These are phyloP conservation scores for Aspergillus felis DNA, from an alignment of 2,329 filamentous ascomycete genomes.

Conservation along the genomic window DNA sequence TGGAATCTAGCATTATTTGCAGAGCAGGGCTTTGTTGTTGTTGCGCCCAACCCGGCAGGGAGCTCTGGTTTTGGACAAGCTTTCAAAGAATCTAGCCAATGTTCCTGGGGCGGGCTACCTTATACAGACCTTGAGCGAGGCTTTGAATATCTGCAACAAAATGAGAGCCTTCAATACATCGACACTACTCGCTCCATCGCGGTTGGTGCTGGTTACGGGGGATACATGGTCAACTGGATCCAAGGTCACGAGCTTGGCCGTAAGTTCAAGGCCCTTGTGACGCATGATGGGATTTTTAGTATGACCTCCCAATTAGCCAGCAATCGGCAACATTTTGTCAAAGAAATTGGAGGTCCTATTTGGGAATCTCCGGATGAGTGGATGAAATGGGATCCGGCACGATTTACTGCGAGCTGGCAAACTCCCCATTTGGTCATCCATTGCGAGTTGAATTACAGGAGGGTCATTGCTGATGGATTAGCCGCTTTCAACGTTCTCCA, in stretches of 20 bases:
- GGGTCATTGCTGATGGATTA: not conserved
- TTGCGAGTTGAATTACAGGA: not conserved
- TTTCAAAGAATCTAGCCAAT: not conserved
- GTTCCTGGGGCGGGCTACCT: not conserved
- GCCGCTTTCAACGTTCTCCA: not conserved
- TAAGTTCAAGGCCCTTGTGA: not conserved
- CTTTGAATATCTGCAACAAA: not conserved
- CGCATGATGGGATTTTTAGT: not conserved
- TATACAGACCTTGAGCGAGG: not conserved
- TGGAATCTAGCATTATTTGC: not conserved
- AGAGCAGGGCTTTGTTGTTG: constrained; percentile 1
- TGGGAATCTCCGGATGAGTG: not conserved
- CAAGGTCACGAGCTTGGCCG: constrained; percentile 1
- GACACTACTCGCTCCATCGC: not conserved
- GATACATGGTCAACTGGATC: constrained; percentile 3
- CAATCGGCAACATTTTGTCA: not conserved
- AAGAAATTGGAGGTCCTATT: too few species aligned
- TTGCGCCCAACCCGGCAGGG: not conserved
- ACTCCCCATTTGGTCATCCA: constrained; percentile 2
- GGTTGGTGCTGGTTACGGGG: not conserved
- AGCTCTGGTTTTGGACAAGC: not conserved
- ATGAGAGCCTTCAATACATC: not conserved
- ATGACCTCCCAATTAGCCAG: not conserved
- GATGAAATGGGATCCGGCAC: not conserved
- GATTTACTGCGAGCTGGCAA: not conserved